Percentiles rank a stretch among this genome's conserved stretches.
These are phyloP conservation scores for Nicotiana noctiflora DNA, from an alignment of 257 asterid species.

Conservation along the genomic window DNA sequence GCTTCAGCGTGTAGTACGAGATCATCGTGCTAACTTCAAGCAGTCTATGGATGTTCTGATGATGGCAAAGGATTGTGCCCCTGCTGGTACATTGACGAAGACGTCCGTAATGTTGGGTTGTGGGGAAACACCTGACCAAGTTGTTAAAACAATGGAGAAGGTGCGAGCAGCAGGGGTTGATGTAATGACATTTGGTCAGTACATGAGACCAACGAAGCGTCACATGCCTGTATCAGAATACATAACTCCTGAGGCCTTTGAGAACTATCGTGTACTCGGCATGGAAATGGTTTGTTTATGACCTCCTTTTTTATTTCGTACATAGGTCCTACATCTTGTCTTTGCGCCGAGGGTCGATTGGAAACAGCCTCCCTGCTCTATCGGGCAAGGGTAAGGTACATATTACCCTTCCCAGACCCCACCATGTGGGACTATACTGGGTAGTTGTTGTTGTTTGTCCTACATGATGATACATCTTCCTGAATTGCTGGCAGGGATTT, in stretches of 20 bases:
- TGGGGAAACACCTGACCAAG: constrained; percentile 98
- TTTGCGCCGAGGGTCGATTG: too few species aligned
- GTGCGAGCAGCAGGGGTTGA: constrained; percentile 93
- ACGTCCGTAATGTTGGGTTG: constrained; percentile 96
- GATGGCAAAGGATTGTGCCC: constrained; percentile 92
- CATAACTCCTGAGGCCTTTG: constrained; percentile 93
- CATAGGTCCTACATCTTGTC: too few species aligned
- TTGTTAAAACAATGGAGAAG: constrained; percentile 91
- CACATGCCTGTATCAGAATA: constrained; percentile 95
- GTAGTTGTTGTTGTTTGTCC: too few species aligned
- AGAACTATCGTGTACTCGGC: constrained; percentile 78
- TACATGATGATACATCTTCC: background rate
- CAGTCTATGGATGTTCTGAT: constrained; percentile 78
- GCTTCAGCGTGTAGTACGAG: constrained; percentile 85
- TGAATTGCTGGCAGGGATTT: constrained; percentile 57
- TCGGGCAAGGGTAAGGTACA: too few species aligned
- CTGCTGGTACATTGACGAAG: constrained; percentile 86
- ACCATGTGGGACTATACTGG: too few species aligned
- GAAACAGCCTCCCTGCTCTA: too few species aligned
- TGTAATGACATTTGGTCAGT: constrained; percentile 98
- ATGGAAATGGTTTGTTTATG: constrained; percentile 67
- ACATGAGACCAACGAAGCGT: constrained; percentile 98
- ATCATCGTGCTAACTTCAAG: constrained; percentile 92
- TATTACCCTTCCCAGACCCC: too few species aligned
- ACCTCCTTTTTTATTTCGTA: background rate